A percentile compares a stretch with the other conserved stretches of the same genome.
phyloP scores from a whole-genome alignment of 352 stramenopile species.

The Albugo laibachii region DNA sequence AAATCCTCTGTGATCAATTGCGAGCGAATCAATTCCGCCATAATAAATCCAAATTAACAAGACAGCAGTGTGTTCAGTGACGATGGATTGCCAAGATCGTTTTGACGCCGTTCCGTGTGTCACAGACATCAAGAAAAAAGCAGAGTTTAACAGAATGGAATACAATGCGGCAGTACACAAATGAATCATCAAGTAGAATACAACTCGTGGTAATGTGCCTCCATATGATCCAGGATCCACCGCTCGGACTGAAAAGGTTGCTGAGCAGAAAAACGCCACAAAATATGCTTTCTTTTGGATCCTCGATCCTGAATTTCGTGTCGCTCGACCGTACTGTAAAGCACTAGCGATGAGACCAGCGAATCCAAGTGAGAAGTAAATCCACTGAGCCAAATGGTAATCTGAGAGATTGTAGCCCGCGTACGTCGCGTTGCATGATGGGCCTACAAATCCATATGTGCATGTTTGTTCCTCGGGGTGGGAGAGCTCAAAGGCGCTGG shows the following conservation, averaged over 20 bases:
- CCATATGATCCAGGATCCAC: constrained; percentile 31
- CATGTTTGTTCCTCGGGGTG: constrained; percentile 12
- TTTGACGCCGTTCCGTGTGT: neutral
- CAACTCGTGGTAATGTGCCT: constrained; percentile 17
- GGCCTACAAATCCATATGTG: constrained; percentile 26
- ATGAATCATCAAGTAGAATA: constrained; percentile 25
- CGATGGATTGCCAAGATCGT: neutral
- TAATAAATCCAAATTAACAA: too few species aligned
- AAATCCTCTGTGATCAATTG: too few species aligned
- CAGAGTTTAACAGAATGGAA: constrained; percentile 13
- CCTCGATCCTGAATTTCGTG: constrained; percentile 11
- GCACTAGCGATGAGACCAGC: constrained; percentile 12
- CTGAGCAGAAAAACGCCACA: constrained; percentile 20
- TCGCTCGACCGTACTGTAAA: constrained; percentile 24
- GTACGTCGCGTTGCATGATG: constrained; percentile 19
- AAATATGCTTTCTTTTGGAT: constrained; percentile 32
- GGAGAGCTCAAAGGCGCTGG: too few species aligned
- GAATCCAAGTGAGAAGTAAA: constrained; percentile 21
- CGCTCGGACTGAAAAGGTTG: constrained; percentile 31
- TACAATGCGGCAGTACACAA: constrained; percentile 37
- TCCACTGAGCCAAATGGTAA: constrained; percentile 19
- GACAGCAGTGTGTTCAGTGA: too few species aligned
- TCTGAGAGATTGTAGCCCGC: constrained; percentile 12
- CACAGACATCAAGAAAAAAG: neutral
- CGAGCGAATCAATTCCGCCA: too few species aligned